phyloP scores from a whole-genome alignment of 768 basidiomycete genomes.

The Fibroporia radiculosa region DNA sequence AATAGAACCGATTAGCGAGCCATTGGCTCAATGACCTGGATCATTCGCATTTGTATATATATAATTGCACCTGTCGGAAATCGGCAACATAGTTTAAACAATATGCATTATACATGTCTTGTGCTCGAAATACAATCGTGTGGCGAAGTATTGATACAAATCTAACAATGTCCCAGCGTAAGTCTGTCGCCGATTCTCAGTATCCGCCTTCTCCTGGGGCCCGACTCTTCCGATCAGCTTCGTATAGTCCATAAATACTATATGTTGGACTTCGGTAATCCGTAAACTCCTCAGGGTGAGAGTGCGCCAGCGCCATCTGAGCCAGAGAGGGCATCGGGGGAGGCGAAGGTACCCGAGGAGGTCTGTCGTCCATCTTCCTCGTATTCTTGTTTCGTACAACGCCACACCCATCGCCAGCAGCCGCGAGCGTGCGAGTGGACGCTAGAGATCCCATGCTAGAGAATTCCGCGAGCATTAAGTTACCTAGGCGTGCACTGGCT shows the following conservation, averaged over 20 bases:
- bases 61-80: too few relatives aligned
- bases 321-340: slow-evolving; percentile 65
- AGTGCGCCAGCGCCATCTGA: slow-evolving; percentile 68
- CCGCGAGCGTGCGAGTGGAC: slow-evolving; percentile 29
- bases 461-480: slow-evolving; percentile 57
- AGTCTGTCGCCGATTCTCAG: slow-evolving; percentile 2
- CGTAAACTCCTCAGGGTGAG: slow-evolving; percentile 51
- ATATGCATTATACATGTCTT: neutral
- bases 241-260: slow-evolving; percentile 73
- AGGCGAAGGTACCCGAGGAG: slow-evolving; percentile 76
- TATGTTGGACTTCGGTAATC: slow-evolving; percentile 77
- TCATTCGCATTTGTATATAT: too few relatives aligned
- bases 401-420: slow-evolving; percentile 18
- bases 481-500: slow-evolving; percentile 42
- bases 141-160: slow-evolving; percentile 6
- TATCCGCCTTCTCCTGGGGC: slow-evolving; percentile 16
- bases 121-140: too few relatives aligned
- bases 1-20: too few relatives aligned
- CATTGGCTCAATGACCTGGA: too few relatives aligned
- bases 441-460: slow-evolving; percentile 20
- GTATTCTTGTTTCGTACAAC: slow-evolving; percentile 10
- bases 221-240: slow-evolving; percentile 49
- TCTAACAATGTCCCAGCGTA: slow-evolving; percentile 2
- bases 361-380: slow-evolving; percentile 44
- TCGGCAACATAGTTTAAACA: too few relatives aligned